Percentiles rank a stretch among this genome's conserved stretches.
These are phyloP conservation scores for Pugionium cornutum DNA, from an alignment of 345 rosid species.

Conservation along the genomic window DNA sequence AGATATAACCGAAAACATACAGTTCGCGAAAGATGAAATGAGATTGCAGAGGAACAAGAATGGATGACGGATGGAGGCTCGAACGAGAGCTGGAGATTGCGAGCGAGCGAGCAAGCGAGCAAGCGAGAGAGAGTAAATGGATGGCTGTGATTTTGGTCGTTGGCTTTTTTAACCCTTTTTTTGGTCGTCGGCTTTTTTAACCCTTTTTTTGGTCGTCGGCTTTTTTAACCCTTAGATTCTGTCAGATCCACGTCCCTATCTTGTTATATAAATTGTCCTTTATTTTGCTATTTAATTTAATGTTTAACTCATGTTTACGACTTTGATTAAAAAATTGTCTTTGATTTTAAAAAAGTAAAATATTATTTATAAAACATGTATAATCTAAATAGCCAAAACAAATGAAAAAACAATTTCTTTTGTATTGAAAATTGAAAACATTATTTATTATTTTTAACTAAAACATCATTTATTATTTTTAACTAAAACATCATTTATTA, in stretches of 20 bases:
- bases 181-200: slow-evolving; percentile 31
- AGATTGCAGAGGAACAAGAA: slow-evolving; percentile 13
- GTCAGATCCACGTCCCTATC: slow-evolving; percentile 43
- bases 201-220: slow-evolving; percentile 22
- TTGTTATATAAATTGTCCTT: no score
- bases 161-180: slow-evolving; percentile 38
- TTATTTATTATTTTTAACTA: no score
- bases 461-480: no score
- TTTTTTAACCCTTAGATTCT: slow-evolving; percentile 32
- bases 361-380: no score
- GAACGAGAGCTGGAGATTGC: slow-evolving; percentile 22
- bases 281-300: no score
- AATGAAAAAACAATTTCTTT: no score
- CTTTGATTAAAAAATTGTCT: no score
- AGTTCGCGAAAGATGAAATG: slow-evolving; percentile 3
- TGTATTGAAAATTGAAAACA: no score
- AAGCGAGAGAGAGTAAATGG: slow-evolving; percentile 26
- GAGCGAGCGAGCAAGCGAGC: neutral
- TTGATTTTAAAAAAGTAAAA: no score
- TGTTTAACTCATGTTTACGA: no score
- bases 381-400: no score
- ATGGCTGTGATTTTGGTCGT: slow-evolving; percentile 38
- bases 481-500: no score
- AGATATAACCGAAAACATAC: slow-evolving; percentile 21
- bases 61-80: slow-evolving; percentile 29